Percentiles rank a stretch among this genome's conserved stretches.
phyloP scores from a whole-genome alignment of 202 grass and related monocot genomes.

The Digitaria exilis region DNA sequence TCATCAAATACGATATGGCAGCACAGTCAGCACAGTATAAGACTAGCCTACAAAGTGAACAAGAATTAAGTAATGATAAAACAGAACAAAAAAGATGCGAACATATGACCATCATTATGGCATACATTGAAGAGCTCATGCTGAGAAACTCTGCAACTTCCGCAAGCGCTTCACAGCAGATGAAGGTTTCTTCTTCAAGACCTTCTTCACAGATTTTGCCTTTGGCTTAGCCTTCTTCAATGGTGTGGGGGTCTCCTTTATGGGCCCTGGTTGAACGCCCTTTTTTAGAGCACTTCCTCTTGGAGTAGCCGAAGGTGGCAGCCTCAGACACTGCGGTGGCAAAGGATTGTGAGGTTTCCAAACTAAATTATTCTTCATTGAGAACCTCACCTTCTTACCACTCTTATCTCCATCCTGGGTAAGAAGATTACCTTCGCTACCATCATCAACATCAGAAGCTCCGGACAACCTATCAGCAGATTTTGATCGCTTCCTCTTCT shows the following conservation, averaged over 20 bases:
- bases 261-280: conserved; percentile 77
- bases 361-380: conserved; percentile 90
- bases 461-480: conserved; percentile 36
- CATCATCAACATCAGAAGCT: conserved; percentile 39
- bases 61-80: conserved; percentile 52
- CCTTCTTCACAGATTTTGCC: conserved; percentile 76
- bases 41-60: conserved; percentile 46
- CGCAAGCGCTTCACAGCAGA: conserved; percentile 72
- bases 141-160: conserved; percentile 76
- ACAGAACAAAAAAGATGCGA: conserved; percentile 30
- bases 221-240: conserved; percentile 71
- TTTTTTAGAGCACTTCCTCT: conserved; percentile 96
- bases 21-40: conserved; percentile 41
- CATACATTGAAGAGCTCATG: conserved; percentile 44
- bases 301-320: conserved; percentile 85
- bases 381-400: conserved; percentile 87
- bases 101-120: background rate
- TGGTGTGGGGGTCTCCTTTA: conserved; percentile 57
- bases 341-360: conserved; percentile 90
- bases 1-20: conserved; percentile 39
- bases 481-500: conserved; percentile 77
- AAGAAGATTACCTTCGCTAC: conserved; percentile 29
- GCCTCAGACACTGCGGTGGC: conserved; percentile 78
- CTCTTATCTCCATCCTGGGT: conserved; percentile 50
- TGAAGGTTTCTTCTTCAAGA: conserved; percentile 68